A percentile compares a stretch with the other conserved stretches of the same genome.
These are phyloP conservation scores for Tolypocladium tropicale DNA, from an alignment of 2,329 filamentous ascomycete species.

Conservation along the genomic window DNA sequence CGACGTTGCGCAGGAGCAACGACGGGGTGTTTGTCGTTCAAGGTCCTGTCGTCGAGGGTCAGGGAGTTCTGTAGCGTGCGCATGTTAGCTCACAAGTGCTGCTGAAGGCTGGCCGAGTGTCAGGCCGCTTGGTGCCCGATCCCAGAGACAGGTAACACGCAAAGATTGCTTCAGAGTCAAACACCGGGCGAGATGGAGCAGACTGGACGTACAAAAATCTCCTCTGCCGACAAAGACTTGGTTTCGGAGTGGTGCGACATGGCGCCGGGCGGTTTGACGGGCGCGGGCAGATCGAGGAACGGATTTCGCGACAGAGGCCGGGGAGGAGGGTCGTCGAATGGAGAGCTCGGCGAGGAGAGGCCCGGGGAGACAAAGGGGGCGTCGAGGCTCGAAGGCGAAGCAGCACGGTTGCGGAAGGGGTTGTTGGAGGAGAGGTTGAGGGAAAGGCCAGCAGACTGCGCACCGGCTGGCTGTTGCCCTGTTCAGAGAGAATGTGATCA, in stretches of 20 bases:
- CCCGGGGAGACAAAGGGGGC: conserved; percentile 24
- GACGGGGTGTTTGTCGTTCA: conserved; percentile 20
- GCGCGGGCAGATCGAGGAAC: conserved; percentile 52
- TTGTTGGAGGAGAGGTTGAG: conserved; percentile 73
- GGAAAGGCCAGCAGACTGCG: conserved; percentile 32
- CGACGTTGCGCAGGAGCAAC: conserved; percentile 29
- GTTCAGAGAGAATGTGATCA: conserved; percentile 4
- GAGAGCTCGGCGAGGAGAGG: conserved; percentile 35
- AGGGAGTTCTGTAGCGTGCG: neutral
- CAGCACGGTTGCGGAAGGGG: conserved; percentile 65
- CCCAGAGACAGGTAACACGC: neutral
- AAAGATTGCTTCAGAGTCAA: neutral
- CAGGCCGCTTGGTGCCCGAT: neutral
- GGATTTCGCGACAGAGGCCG: conserved; percentile 64
- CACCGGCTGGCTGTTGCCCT: conserved; percentile 8
- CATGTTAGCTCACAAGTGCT: neutral
- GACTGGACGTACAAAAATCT: conserved; percentile 61
- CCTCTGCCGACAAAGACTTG: conserved; percentile 47
- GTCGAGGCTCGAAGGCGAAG: conserved; percentile 41
- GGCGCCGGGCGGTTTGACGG: conserved; percentile 31
- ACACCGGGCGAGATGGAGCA: conserved; percentile 6
- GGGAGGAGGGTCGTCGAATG: conserved; percentile 47
- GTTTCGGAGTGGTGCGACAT: conserved; percentile 39
- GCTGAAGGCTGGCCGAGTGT: neutral
- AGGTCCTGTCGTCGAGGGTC: conserved; percentile 20